Evolutionary conservation across 306 rosid species (phyloP).

Genomic region (Arachis hypogaea): DNA sequence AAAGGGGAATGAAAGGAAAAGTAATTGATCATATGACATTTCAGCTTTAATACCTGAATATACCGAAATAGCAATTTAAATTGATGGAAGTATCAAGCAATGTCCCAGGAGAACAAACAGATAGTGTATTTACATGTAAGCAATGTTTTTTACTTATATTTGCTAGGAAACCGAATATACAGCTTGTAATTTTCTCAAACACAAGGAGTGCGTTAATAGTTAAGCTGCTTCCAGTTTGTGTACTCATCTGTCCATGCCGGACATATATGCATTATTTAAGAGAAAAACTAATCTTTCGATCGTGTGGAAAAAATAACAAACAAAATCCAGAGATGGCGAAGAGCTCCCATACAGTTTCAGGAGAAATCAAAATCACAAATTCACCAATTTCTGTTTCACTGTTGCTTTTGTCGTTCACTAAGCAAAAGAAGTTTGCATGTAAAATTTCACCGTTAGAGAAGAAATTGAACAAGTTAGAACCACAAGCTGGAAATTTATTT

Average conservation of each 20-base stretch:
- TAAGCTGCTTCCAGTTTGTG: neutral
- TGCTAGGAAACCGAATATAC: neutral
- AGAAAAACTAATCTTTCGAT: neutral
- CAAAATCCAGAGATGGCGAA: neutral
- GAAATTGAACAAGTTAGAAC: neutral
- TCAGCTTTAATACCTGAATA: constrained; percentile 22
- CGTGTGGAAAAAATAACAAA: neutral
- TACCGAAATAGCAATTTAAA: neutral
- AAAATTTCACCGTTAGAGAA: no score
- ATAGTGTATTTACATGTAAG: neutral
- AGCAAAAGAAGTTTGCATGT: no score
- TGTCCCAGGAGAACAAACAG: neutral
- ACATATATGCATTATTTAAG: neutral
- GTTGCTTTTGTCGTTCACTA: no score
- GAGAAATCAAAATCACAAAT: neutral
- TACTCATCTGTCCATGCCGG: neutral
- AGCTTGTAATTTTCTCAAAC: neutral
- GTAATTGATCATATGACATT: neutral
- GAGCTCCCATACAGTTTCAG: neutral
- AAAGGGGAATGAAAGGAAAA: neutral
- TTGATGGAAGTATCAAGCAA: neutral
- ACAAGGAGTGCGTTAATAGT: neutral
- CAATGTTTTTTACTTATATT: neutral
- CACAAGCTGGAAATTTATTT: neutral
- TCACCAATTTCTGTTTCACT: no score